Evolutionary conservation across 2,329 filamentous ascomycete genomes (phyloP), one percentile per base, ranked within the genome.

Genomic region (Coleophoma cylindrospora): DNA sequence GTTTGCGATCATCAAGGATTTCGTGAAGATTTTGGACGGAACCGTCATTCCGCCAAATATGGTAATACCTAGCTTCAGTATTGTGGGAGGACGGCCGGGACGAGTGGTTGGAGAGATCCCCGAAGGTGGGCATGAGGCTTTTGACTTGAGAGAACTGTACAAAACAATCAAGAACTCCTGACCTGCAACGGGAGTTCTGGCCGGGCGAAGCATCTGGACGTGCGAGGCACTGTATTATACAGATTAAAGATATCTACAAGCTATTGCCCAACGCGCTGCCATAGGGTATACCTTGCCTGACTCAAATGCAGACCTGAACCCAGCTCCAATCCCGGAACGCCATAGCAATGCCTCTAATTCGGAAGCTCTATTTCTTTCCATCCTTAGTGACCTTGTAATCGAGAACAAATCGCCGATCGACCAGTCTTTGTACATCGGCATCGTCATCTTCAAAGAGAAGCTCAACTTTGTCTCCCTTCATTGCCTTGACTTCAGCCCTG

Each of bases 1-100:
- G 58, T 91, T 96, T 68, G 87, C 86, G 45, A 92, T 96, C 53
- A 81, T 97, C 64, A 96, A 96, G 68, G 94, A 97, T 67, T 95
- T 90, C 64, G 90, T 95, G 44, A 86, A 87, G 66, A 83, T 99
- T 38, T 71, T 97, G 57, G 90, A 96, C 53, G 87, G 87, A 32
- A 83, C 89, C 0, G 85, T 96, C 4, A 80, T 99, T 6, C 88
- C 94, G 2, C 76, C 87, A 0, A 87, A 90, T 53, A 95, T 95
- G 84, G 89, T 97, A 21, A 87, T 97, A 49, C 91, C 92, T 1
- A 91, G 90, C 64, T 95, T 94, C 66, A 91, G 86, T 49, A 81
- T 97, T 49, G 91, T 99, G n/a, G 92, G 86, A 0, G 91, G 91
- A 0, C 75, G 81, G 63, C 91, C 91, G 1, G 91, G 85, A 0